Evolutionary conservation across 495 filamentous ascomycete species (phyloP).

Genomic region (Xylaria longipes): DNA sequence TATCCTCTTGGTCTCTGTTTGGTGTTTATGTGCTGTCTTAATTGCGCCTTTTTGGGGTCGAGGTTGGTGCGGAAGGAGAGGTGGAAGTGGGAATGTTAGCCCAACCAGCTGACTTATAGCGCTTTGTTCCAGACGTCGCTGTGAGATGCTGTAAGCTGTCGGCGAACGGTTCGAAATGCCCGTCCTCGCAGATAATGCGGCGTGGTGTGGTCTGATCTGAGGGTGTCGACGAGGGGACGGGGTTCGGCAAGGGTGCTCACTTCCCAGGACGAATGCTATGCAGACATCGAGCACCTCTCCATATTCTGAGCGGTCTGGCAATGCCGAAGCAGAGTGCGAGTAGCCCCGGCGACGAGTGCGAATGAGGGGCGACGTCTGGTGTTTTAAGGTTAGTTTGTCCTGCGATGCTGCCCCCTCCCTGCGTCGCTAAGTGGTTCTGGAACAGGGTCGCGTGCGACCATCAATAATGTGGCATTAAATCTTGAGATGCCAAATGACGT

Average conservation of each 20-base stretch:
- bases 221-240: background rate
- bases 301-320: background rate
- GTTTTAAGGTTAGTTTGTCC: background rate
- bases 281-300: background rate
- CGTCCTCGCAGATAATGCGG: background rate
- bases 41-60: background rate
- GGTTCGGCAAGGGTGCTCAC: background rate
- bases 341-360: background rate
- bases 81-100: background rate
- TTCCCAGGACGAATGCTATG: background rate
- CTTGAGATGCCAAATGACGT: constrained; percentile 6
- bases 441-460: background rate
- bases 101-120: background rate
- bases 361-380: background rate
- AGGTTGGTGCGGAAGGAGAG: background rate
- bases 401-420: background rate
- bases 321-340: background rate
- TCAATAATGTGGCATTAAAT: background rate
- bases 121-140: background rate
- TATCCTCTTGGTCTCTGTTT: background rate
- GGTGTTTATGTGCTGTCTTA: background rate
- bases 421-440: background rate
- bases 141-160: too few species aligned
- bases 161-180: background rate
- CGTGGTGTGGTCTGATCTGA: background rate